These are phyloP conservation scores for Spinellus fusiger DNA, from an alignment of 192 early-diverging fungal species.

Conservation along the genomic window DNA sequence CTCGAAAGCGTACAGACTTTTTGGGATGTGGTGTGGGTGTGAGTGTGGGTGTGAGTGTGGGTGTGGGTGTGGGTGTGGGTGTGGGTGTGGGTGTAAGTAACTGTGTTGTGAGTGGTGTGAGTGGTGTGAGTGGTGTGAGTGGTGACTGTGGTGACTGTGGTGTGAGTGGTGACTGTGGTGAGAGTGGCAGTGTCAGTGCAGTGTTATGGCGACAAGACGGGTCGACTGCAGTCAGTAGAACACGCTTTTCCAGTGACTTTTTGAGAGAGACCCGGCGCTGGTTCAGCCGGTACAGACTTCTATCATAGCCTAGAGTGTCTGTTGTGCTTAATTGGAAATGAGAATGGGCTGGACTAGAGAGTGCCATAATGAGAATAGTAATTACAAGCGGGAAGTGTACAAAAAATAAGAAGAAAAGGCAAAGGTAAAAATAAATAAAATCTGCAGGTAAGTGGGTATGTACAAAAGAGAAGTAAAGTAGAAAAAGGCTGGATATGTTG, in stretches of 20 bases:
- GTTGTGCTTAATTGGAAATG: too few relatives aligned
- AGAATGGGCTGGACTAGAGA: too few relatives aligned
- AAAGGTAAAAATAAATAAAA: too few relatives aligned
- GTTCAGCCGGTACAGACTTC: neutral
- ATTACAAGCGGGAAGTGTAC: too few relatives aligned
- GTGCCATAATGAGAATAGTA: too few relatives aligned
- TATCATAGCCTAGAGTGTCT: neutral
- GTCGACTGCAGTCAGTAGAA: neutral
- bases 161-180: too few relatives aligned
- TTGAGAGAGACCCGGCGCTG: neutral
- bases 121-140: too few relatives aligned
- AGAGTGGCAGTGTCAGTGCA: neutral
- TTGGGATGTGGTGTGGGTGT: neutral
- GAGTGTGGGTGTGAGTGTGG: neutral
- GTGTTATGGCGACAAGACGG: neutral
- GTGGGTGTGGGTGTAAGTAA: neutral
- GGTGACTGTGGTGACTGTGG: too few relatives aligned
- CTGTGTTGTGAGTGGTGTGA: neutral
- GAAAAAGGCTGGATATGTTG: too few relatives aligned
- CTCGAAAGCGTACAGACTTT: slow-evolving; percentile 14
- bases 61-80: neutral
- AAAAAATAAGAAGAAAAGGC: too few relatives aligned
- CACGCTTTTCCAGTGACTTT: neutral
- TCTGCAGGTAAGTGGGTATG: too few relatives aligned
- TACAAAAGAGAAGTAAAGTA: too few relatives aligned